phyloP scores from a whole-genome alignment of 371 early-diverging fungal species.

The Saksenaea vasiformis region DNA sequence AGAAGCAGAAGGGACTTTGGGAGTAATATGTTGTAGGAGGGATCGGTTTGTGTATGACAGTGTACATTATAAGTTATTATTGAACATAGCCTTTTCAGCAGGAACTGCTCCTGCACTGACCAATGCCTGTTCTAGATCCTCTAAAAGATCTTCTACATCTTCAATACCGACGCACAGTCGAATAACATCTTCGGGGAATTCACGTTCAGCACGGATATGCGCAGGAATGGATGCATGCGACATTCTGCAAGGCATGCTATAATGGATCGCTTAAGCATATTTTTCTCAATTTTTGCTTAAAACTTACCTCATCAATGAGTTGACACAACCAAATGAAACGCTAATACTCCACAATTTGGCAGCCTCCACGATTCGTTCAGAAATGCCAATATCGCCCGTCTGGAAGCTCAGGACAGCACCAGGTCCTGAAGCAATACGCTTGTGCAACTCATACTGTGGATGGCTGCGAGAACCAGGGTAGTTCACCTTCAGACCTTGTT shows the following conservation, averaged over 20 bases:
- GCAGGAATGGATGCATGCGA: slow-evolving; percentile 96
- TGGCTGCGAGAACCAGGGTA: slow-evolving; percentile 89
- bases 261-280: background rate
- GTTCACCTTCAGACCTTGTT: slow-evolving; percentile 78
- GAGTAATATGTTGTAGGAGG: too few relatives aligned
- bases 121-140: slow-evolving; percentile 84
- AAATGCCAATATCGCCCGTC: slow-evolving; percentile 83
- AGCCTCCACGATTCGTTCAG: slow-evolving; percentile 84
- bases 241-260: slow-evolving; percentile 96
- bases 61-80: too few relatives aligned
- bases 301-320: slow-evolving; percentile 87
- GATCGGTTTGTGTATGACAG: too few relatives aligned
- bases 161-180: slow-evolving; percentile 98
- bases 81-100: background rate
- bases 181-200: slow-evolving; percentile 92
- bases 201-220: slow-evolving; percentile 81
- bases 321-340: slow-evolving; percentile 96
- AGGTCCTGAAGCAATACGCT: slow-evolving; percentile 76
- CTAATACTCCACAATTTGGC: slow-evolving; percentile 88
- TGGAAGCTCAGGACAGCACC: slow-evolving; percentile 95
- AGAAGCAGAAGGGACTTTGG: too few relatives aligned
- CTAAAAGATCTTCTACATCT: slow-evolving; percentile 88
- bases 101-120: slow-evolving; percentile 63
- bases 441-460: slow-evolving; percentile 87
- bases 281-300: background rate